Percentiles rank a stretch among this genome's conserved stretches.
These are phyloP conservation scores for Tulasnella sp. DNA, from an alignment of 768 basidiomycete genomes.

Conservation along the genomic window DNA sequence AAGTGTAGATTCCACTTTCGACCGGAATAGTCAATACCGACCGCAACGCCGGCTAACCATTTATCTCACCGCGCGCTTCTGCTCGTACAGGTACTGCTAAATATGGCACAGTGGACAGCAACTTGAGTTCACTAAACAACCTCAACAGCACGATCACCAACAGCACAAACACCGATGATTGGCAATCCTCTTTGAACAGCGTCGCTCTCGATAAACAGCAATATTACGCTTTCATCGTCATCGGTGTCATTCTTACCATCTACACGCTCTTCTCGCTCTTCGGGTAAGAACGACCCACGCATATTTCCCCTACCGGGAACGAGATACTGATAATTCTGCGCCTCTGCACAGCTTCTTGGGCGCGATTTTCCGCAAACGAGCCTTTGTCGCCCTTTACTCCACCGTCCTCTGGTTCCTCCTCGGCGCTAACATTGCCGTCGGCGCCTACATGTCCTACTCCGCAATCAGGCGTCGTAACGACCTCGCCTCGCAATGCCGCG, in stretches of 20 bases:
- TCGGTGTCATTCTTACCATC: not conserved
- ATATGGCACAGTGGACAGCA: slow-evolving; percentile 7
- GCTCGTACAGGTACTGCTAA: not conserved
- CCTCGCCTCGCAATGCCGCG: not conserved
- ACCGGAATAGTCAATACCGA: not conserved
- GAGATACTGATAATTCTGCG: not conserved
- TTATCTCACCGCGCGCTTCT: not conserved
- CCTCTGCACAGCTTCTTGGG: slow-evolving; percentile 6
- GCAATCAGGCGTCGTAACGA: not conserved
- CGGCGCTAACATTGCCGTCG: not conserved
- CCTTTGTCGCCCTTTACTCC: slow-evolving; percentile 15
- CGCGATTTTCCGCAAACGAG: slow-evolving; percentile 14
- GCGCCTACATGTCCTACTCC: not conserved
- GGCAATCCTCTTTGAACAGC: not conserved
- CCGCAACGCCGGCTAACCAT: not conserved
- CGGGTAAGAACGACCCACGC: not conserved
- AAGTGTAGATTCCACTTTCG: not conserved
- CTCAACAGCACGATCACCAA: not conserved
- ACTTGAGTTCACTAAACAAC: not conserved
- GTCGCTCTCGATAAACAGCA: slow-evolving; percentile 12
- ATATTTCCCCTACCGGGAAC: not conserved
- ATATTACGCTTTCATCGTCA: not conserved
- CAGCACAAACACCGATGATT: not conserved
- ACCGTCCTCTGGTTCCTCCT: slow-evolving; percentile 17
- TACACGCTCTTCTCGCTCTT: slow-evolving; percentile 3